These are phyloP conservation scores for Mycena pura DNA, from an alignment of 768 basidiomycete species.

Conservation along the genomic window DNA sequence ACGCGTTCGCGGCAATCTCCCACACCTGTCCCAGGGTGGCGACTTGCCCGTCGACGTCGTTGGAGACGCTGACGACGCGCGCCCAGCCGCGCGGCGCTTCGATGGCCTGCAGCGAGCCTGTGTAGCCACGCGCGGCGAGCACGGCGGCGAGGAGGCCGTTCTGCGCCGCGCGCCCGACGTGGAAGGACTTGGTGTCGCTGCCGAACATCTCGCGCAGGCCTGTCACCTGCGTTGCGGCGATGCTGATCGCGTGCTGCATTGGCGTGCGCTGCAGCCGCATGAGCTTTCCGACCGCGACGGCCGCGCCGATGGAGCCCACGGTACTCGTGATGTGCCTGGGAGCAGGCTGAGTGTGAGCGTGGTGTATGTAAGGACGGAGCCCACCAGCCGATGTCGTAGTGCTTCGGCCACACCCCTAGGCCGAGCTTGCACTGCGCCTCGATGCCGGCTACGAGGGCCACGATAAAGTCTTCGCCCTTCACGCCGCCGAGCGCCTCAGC, in stretches of 20 bases:
- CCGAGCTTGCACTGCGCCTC: constrained; percentile 34
- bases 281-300: constrained; percentile 32
- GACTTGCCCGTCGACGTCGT: constrained; percentile 25
- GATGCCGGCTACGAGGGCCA: constrained; percentile 31
- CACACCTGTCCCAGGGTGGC: constrained; percentile 21
- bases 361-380: not conserved
- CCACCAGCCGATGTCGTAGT: constrained; percentile 33
- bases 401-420: constrained; percentile 29
- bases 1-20: constrained; percentile 31
- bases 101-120: constrained; percentile 27
- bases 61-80: constrained; percentile 27
- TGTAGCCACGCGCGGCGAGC: constrained; percentile 29
- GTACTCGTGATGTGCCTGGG: constrained; percentile 32
- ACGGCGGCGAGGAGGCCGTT: constrained; percentile 31
- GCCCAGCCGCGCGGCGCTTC: constrained; percentile 33
- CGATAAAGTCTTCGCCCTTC: constrained; percentile 26
- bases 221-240: constrained; percentile 33
- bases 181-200: constrained; percentile 32
- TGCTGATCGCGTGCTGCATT: constrained; percentile 33
- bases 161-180: constrained; percentile 32
- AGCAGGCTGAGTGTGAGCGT: not conserved
- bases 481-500: constrained; percentile 27
- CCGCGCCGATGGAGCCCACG: constrained; percentile 33
- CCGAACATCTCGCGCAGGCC: constrained; percentile 34
- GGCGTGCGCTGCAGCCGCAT: constrained; percentile 23